Evolutionary conservation across 2,329 filamentous ascomycete species (phyloP).

Genomic region (Fusarium sambucinum): DNA sequence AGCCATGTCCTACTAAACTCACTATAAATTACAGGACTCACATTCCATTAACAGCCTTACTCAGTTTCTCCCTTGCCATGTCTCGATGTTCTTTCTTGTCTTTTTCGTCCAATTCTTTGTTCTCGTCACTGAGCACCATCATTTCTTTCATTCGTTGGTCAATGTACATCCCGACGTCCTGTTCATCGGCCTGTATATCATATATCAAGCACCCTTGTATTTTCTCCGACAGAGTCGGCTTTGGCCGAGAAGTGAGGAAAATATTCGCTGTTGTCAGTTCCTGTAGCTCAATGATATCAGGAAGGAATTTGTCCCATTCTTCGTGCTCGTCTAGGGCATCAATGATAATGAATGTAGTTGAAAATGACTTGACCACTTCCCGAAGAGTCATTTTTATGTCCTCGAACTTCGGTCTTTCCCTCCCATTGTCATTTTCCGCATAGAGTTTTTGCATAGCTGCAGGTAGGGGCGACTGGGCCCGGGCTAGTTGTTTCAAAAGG

Average conservation of each 20-base stretch:
- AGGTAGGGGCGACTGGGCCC: rapidly evolving
- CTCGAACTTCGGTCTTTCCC: rapidly evolving
- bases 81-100: not conserved
- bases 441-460: not conserved
- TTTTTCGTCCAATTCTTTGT: rapidly evolving
- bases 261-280: not conserved
- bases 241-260: not conserved
- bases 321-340: not conserved
- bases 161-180: rapidly evolving
- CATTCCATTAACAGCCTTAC: not conserved
- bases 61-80: not conserved
- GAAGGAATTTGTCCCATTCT: rapidly evolving
- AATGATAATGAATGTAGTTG: rapidly evolving
- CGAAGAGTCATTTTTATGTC: rapidly evolving
- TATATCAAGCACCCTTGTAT: not conserved
- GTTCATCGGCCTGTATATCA: not conserved
- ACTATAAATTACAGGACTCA: rapidly evolving
- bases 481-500: not conserved
- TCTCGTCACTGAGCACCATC: not conserved
- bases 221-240: rapidly evolving
- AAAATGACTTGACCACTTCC: not conserved
- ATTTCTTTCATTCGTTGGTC: not conserved
- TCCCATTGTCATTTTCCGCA: not conserved
- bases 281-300: rapidly evolving
- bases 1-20: rapidly evolving